Evolutionary conservation across 257 asterid species (phyloP), one percentile per base, ranked within the genome.

Genomic region (Dorcoceras hygrometricum): DNA sequence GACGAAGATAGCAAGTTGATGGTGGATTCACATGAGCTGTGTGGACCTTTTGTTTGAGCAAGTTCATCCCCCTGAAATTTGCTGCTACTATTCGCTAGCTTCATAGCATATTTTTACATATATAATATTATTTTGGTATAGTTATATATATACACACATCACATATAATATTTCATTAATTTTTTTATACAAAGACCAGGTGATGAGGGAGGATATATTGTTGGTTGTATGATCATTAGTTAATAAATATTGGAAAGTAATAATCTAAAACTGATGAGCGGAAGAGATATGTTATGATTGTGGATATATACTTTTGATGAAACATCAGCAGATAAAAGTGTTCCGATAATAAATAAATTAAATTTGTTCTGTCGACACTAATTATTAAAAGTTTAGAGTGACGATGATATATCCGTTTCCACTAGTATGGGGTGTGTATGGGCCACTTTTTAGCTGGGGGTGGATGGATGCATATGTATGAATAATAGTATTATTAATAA

Each of bases 31-130:
- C 87, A 88, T 88, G 93, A 83, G 12, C 53, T 16, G 53, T 63
- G 81, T 81, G 95, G 91, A 84, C 91, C 89, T 56, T 65, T 59
- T 60, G 29, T 62, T 48, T 58, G 19, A 51, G 67, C 36, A 79
- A 77, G 90, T 88, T 79, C 94, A 80, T 86, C 89, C 87, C 93
- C 93, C 93, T 81, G 68, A 67, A 23, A 74, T 79, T 68, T 75
- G 81, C 71, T 77, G 74, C 74, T 58, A 32, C 71, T 51, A 61
- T 79, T 78, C 75, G 73, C 77, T n/a, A 53, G 57, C 66, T 62
- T 60, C 43, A 22, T 19, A 28, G 27, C 53, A 36, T 59, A 24
- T 32, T 36, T 25, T 20, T 23, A 18, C 53, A 6, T 25, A 20
- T 0, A 20, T 58, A 8, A 6, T 10, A 20, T 39, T 57, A 14